Conservation (phyloP, 225 moss, liverwort and hornwort species). For the Ulota crispa region DNA sequence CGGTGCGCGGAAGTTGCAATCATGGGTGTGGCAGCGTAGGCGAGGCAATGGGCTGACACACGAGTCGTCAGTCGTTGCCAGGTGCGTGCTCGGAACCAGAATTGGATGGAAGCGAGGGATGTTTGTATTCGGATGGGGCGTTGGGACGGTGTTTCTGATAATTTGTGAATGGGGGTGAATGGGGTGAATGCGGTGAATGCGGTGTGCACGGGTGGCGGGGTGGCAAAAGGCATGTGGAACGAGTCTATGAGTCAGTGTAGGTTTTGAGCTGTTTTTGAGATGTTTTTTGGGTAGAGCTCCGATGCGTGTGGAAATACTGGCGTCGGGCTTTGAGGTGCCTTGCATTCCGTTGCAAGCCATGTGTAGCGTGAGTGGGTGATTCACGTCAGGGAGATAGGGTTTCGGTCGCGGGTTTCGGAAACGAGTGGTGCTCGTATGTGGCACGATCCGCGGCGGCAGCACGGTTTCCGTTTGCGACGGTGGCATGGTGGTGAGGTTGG, state of each 20-base stretch:
- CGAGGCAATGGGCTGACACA: slow-evolving; percentile 58
- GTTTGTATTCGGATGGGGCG: background rate
- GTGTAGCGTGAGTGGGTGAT: background rate
- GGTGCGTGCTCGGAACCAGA: slow-evolving; percentile 25
- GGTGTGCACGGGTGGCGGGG: background rate
- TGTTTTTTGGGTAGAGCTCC: background rate
- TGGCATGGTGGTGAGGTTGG: background rate
- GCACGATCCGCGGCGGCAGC: no score
- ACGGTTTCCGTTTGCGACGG: background rate
- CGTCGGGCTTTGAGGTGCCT: background rate
- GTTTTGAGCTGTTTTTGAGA: background rate
- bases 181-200: no score
- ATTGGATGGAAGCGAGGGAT: background rate
- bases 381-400: background rate
- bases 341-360: background rate
- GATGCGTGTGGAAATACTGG: background rate
- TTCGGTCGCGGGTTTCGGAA: background rate
- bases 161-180: no score
- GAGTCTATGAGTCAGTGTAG: background rate
- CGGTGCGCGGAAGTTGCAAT: background rate
- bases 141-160: background rate
- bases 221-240: background rate
- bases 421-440: background rate
- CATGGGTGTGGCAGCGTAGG: slow-evolving; percentile 37
- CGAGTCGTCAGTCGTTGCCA: slow-evolving; percentile 58